Conservation (phyloP, 495 filamentous ascomycete species). For the Barbatosphaeria neglecta region DNA sequence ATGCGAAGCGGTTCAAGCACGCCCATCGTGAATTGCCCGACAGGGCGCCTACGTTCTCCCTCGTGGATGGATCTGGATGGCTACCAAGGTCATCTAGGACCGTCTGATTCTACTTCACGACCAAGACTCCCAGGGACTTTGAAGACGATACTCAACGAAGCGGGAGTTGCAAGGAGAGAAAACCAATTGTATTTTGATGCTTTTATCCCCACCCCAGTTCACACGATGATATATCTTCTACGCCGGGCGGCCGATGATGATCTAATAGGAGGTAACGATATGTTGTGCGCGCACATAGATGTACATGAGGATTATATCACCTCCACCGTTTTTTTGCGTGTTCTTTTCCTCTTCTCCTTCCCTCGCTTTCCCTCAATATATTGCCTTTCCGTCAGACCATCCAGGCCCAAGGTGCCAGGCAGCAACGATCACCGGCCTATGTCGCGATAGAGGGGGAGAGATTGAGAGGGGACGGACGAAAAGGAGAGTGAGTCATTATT, state of each 20-base stretch:
- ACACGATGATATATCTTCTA: neutral
- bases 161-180: too few relatives aligned
- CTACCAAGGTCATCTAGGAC: too few relatives aligned
- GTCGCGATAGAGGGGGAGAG: neutral
- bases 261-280: neutral
- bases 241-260: neutral
- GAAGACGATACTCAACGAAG: too few relatives aligned
- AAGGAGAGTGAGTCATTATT: constrained; percentile 11
- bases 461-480: too few relatives aligned
- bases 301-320: neutral
- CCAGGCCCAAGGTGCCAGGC: neutral
- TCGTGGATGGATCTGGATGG: too few relatives aligned
- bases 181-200: too few relatives aligned
- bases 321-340: neutral
- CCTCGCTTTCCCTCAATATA: neutral
- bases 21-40: too few relatives aligned
- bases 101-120: too few relatives aligned
- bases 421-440: neutral
- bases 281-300: neutral
- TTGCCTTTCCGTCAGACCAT: neutral
- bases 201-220: too few relatives aligned
- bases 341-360: neutral
- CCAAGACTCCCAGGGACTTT: too few relatives aligned
- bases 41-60: too few relatives aligned
- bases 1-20: too few relatives aligned